These are phyloP conservation scores for Globisporangium uncinulatum DNA, from an alignment of 352 stramenopile species.

Conservation along the genomic window DNA sequence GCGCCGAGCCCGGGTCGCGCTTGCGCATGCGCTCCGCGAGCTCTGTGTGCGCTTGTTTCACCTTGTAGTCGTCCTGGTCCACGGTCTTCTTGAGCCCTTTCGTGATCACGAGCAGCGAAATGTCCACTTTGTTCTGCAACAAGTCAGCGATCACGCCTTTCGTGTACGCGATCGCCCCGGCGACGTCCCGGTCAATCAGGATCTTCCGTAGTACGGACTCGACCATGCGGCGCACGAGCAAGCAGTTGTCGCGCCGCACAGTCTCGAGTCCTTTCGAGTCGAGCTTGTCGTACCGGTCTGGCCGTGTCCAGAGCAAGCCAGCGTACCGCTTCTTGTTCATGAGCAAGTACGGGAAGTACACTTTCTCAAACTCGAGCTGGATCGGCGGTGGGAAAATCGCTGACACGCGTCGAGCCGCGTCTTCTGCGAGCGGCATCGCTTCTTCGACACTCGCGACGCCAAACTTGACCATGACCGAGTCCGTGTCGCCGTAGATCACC, in stretches of 20 bases:
- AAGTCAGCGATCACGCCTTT: conserved; percentile 98
- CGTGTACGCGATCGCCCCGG: conserved; percentile 95
- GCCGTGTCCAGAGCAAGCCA: conserved; percentile 72
- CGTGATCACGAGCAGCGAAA: conserved; percentile 99
- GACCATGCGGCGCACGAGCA: conserved; percentile 96
- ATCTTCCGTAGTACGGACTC: conserved; percentile 98
- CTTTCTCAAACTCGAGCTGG: conserved; percentile 99
- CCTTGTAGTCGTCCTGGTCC: conserved; percentile 97
- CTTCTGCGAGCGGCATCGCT: conserved; percentile 96
- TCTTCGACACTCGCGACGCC: conserved; percentile 93
- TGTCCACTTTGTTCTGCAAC: conserved; percentile 99
- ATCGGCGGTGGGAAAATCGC: conserved; percentile 97
- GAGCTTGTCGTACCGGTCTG: conserved; percentile 99
- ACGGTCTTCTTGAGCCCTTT: conserved; percentile 99
- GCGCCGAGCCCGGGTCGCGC: conserved; percentile 95
- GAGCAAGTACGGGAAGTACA: conserved; percentile 99
- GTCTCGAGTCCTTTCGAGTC: conserved; percentile 98
- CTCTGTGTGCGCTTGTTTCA: conserved; percentile 99
- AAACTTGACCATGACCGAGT: conserved; percentile 99
- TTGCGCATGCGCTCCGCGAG: conserved; percentile 98
- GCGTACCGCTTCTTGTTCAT: conserved; percentile 99
- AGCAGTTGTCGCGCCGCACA: conserved; percentile 98
- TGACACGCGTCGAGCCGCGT: conserved; percentile 94
- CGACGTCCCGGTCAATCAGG: conserved; percentile 95
- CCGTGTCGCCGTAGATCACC: conserved; percentile 99